Percentiles rank a stretch among this genome's conserved stretches.
Evolutionary conservation across 2,329 filamentous ascomycete genomes (phyloP).

Genomic region (Venturia effusa): DNA sequence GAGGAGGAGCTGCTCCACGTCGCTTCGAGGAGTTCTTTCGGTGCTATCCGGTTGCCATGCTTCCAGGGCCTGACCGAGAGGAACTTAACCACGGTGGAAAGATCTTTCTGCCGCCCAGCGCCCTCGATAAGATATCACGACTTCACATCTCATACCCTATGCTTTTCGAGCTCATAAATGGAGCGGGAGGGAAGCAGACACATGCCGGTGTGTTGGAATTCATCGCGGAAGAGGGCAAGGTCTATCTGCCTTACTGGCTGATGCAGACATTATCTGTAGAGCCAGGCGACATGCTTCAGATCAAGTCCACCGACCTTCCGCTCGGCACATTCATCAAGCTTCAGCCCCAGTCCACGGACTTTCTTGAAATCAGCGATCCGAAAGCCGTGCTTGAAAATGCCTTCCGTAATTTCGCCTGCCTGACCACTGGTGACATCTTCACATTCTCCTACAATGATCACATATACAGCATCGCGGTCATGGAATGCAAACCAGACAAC

Average conservation of each 20-base stretch:
- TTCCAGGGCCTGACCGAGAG: slow-evolving; percentile 77
- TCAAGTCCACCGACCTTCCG: slow-evolving; percentile 87
- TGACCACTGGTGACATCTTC: slow-evolving; percentile 90
- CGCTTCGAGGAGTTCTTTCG: slow-evolving; percentile 98
- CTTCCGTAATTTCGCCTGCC: slow-evolving; percentile 88
- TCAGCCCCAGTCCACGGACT: slow-evolving; percentile 84
- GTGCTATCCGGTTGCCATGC: slow-evolving; percentile 92
- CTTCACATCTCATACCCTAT: slow-evolving; percentile 96
- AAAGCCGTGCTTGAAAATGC: slow-evolving; percentile 95
- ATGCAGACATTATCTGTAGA: slow-evolving; percentile 88
- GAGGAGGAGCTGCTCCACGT: slow-evolving; percentile 42
- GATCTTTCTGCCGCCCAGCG: slow-evolving; percentile 92
- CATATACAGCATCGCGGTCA: slow-evolving; percentile 81
- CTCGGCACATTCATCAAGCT: slow-evolving; percentile 91
- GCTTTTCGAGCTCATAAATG: slow-evolving; percentile 92
- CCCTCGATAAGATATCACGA: slow-evolving; percentile 90
- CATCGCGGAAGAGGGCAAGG: slow-evolving; percentile 91
- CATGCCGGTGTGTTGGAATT: slow-evolving; percentile 96
- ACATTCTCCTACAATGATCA: slow-evolving; percentile 96
- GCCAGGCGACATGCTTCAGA: slow-evolving; percentile 85
- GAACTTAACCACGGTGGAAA: slow-evolving; percentile 95
- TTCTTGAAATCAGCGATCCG: slow-evolving; percentile 93
- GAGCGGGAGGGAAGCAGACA: slow-evolving; percentile 65
- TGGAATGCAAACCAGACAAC: slow-evolving; percentile 82
- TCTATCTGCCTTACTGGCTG: slow-evolving; percentile 95